Base-by-base conservation (phyloP, 352 stramenopile genomes). In the Phytophthora hibernalis region DNA sequence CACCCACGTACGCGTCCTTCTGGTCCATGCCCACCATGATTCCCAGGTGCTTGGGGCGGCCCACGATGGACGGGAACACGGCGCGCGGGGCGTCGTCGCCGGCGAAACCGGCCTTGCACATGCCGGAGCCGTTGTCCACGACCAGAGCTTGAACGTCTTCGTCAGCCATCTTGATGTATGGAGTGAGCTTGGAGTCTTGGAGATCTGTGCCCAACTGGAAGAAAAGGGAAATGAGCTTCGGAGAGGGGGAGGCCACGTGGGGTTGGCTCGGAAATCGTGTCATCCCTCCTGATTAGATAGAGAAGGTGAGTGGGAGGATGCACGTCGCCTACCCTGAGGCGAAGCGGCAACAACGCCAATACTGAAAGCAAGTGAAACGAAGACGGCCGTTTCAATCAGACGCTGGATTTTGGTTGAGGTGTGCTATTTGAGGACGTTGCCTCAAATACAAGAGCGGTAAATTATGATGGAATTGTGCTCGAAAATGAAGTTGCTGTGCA, bases 21-120 rank as follows among this genome's bases (percentile, higher is more conserved):
- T 98, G 89, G 80, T 99, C 87, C 96, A 99, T 99, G 70, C 97
- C 97, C 47, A 99, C 91, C 97, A 99, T 99, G 83, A 99, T 98
- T 68, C 96, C 93, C 33, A 98, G 73, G 82, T 99, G 95, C 83
- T 98, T 99, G 96, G 91, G 74, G 86, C 97, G 65, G 21, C 53
- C 83, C 2, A 91, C 82, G 42, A 92, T 89, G 22, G 77, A 89
- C 1, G 81, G 83, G 68, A 90, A 92, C 42, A 91, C 84, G 43
- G 84, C 82, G 24, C 83, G 79, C 15, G 85, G 85, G 24, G 83
- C 77, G 63, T 93, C 85, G 52, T 93, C 85, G 16, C 85, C 85
- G 15, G 82, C 79, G 61, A 91, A 91, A 57, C 84, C 84, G 58
- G 81, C 83, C 60, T 92, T 85, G 57, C 74, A 85, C 77, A 85